Percentiles rank a stretch among this genome's conserved stretches.
Evolutionary conservation across 2,329 filamentous ascomycete species (phyloP).

Genomic region (Didymella segeticola): DNA sequence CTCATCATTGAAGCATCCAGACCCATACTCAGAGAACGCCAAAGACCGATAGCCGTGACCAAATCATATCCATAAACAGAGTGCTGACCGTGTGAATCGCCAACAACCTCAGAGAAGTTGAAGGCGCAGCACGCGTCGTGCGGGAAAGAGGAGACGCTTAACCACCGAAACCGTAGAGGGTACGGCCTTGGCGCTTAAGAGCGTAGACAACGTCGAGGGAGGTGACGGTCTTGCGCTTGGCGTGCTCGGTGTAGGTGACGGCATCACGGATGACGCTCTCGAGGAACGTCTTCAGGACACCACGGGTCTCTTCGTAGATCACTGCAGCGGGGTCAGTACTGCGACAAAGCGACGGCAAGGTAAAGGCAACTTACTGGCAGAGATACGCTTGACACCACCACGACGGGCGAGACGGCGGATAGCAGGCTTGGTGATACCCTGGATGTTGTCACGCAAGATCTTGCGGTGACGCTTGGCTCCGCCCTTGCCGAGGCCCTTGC

Average conservation of each 20-base stretch:
- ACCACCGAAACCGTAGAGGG: conserved; percentile 90
- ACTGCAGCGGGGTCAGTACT: conserved; percentile 53
- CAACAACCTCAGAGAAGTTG: conserved; percentile 58
- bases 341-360: neutral
- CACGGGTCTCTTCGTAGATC: conserved; percentile 81
- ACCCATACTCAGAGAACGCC: conserved; percentile 41
- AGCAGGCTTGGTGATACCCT: conserved; percentile 62
- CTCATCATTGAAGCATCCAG: conserved; percentile 37
- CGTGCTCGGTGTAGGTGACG: conserved; percentile 80
- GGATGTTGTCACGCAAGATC: conserved; percentile 63
- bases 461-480: conserved; percentile 63
- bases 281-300: conserved; percentile 80
- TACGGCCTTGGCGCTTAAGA: conserved; percentile 69
- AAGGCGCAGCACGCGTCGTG: conserved; percentile 19
- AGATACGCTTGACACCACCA: conserved; percentile 62
- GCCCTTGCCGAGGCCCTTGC: conserved; percentile 62
- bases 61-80: conserved; percentile 37
- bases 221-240: conserved; percentile 83
- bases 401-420: conserved; percentile 62
- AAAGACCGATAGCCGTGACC: conserved; percentile 38
- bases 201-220: conserved; percentile 70
- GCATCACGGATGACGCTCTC: conserved; percentile 78
- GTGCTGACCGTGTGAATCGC: conserved; percentile 28
- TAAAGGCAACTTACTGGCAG: conserved; percentile 51
- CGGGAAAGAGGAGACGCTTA: conserved; percentile 57